Base-by-base conservation (phyloP, 768 basidiomycete genomes). In the Suillus decipiens region DNA sequence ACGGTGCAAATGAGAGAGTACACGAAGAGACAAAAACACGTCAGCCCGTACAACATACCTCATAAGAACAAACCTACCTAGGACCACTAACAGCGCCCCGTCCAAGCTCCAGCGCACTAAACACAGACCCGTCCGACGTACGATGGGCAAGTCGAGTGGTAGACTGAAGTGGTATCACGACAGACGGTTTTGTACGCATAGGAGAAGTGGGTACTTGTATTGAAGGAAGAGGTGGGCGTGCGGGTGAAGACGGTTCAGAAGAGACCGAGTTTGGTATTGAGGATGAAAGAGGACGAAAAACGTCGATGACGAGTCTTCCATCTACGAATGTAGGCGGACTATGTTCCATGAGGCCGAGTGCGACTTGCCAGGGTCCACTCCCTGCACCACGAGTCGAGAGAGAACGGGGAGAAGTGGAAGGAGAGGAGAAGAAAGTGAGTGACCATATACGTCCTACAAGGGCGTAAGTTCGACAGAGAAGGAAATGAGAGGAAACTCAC, bases 251-350 rank as follows among this genome's bases (percentile, higher is more conserved):
- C 15, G 15, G 10, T 17, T 31, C 50, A 17, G 15, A 39, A 22
- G 55, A 36, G 6, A 22, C 9, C 6, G 5, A 28, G 15, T 24
- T 37, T 5, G 15, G 10, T 17, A 39, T 39, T 19, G 22, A 9
- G 9, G 28, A 58, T 9, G 61, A 58, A 39, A 62, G 67, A n/a
- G 74, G 78, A 56, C 37, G 15, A 24, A 11, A 56, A 17, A 80
- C 74, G 0, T 75, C 69, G 47, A 87, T 76, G 42, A 86, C 62
- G 7, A 89, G 75, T 4, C 79, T 79, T 1, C 84, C 82, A 66
- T 88, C 82, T 39, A 89, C 66, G 64, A 78, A 84, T 4, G 87
- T 85, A 2, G 88, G 83, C 0, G 86, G 81, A 62, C 87, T 87
- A 54, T 83, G 76, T 60, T 85, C 84, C 8, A 84, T 73, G 3